A percentile compares a stretch with the other conserved stretches of the same genome.
These are phyloP conservation scores for Fusarium sp. DNA, from an alignment of 2,329 filamentous ascomycete species.

Conservation along the genomic window DNA sequence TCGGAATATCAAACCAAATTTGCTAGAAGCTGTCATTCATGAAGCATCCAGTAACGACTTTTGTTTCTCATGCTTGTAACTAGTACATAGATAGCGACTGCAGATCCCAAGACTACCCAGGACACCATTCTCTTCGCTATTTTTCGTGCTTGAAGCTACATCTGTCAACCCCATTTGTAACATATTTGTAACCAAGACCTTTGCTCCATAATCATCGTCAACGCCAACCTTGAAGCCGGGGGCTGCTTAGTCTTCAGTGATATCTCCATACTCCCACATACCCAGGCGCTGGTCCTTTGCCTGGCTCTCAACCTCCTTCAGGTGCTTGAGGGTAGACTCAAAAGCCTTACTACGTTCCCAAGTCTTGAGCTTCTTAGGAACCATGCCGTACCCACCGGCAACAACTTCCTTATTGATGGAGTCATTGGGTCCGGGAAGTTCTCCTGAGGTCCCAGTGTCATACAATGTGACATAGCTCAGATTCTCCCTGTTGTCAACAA, in stretches of 20 bases:
- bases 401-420: slow-evolving; percentile 92
- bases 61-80: slow-evolving; percentile 1
- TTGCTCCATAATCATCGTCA: slow-evolving; percentile 3
- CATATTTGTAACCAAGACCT: slow-evolving; percentile 18
- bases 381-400: slow-evolving; percentile 85
- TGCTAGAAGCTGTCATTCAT: not conserved
- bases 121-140: slow-evolving; percentile 22
- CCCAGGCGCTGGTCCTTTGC: slow-evolving; percentile 84
- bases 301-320: slow-evolving; percentile 77
- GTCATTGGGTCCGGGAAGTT: slow-evolving; percentile 68
- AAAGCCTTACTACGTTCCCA: slow-evolving; percentile 84
- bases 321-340: slow-evolving; percentile 73
- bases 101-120: not conserved
- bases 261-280: slow-evolving; percentile 98
- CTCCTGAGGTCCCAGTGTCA: slow-evolving; percentile 72
- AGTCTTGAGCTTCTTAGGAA: slow-evolving; percentile 87
- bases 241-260: slow-evolving; percentile 81
- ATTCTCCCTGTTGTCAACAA: slow-evolving; percentile 79
- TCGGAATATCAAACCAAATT: not conserved
- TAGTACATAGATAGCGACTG: slow-evolving; percentile 15
- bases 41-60: not conserved
- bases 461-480: slow-evolving; percentile 88
- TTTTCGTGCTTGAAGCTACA: slow-evolving; percentile 10
- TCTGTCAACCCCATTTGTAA: slow-evolving; percentile 12
- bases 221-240: not conserved